These are phyloP conservation scores for Macadamia integrifolia DNA, from an alignment of 164 flowering plant genomes.

Conservation along the genomic window DNA sequence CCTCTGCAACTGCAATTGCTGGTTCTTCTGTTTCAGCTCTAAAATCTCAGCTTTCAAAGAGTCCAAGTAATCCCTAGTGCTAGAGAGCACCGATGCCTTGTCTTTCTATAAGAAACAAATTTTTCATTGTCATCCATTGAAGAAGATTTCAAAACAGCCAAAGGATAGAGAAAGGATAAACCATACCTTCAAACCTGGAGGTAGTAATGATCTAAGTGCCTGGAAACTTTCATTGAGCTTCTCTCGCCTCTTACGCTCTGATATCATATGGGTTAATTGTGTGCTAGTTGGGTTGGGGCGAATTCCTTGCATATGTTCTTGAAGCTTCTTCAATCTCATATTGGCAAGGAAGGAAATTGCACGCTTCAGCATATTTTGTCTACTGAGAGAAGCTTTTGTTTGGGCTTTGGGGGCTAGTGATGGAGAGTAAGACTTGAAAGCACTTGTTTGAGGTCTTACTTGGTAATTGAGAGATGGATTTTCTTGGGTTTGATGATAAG, in stretches of 20 bases:
- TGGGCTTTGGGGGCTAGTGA: slow-evolving; percentile 5
- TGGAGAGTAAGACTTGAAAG: slow-evolving; percentile 40
- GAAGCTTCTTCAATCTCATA: slow-evolving; percentile 22
- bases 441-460: slow-evolving; percentile 15
- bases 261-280: slow-evolving; percentile 73
- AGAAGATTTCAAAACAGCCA: too few species aligned
- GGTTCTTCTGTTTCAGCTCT: slow-evolving; percentile 46
- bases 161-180: background rate
- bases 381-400: background rate
- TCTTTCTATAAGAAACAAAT: slow-evolving; percentile 43
- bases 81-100: slow-evolving; percentile 63
- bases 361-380: slow-evolving; percentile 39
- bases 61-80: slow-evolving; percentile 44
- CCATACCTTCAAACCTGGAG: slow-evolving; percentile 78
- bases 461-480: background rate
- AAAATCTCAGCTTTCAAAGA: slow-evolving; percentile 42
- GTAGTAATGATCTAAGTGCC: slow-evolving; percentile 64
- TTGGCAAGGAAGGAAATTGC: slow-evolving; percentile 35
- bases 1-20: slow-evolving; percentile 31
- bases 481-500: slow-evolving; percentile 12
- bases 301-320: slow-evolving; percentile 23
- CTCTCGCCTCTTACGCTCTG: slow-evolving; percentile 82
- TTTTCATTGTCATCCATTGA: too few species aligned
- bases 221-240: slow-evolving; percentile 78
- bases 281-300: slow-evolving; percentile 30